phyloP scores from a whole-genome alignment of 352 stramenopile genomes.

The Phytophthora hybrid region DNA sequence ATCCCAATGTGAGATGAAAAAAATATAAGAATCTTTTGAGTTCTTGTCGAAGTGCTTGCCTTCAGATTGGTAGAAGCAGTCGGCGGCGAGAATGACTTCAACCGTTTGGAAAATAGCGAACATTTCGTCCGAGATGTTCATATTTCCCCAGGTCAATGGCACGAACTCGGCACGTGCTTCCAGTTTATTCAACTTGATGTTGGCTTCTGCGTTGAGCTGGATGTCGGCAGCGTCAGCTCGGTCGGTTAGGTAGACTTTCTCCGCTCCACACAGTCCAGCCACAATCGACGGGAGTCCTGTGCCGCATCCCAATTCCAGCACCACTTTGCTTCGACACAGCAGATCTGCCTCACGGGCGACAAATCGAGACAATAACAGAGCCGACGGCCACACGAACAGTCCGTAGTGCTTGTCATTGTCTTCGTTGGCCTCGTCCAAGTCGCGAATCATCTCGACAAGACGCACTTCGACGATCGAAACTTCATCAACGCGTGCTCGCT shows the following conservation, averaged over 20 bases:
- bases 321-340: constrained; percentile 48
- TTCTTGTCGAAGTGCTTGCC: constrained; percentile 30
- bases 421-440: constrained; percentile 48
- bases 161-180: constrained; percentile 45
- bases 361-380: constrained; percentile 60
- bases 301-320: constrained; percentile 74
- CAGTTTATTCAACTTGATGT: constrained; percentile 62
- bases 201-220: constrained; percentile 56
- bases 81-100: constrained; percentile 63
- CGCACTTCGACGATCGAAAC: constrained; percentile 40
- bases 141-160: constrained; percentile 58
- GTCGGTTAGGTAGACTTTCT: constrained; percentile 64
- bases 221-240: constrained; percentile 57
- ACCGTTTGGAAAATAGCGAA: constrained; percentile 43
- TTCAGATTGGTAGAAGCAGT: constrained; percentile 80
- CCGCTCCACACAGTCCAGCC: constrained; percentile 47
- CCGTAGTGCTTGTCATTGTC: constrained; percentile 63
- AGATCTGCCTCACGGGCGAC: constrained; percentile 42
- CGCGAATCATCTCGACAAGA: constrained; percentile 67
- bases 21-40: not conserved
- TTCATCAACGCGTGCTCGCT: constrained; percentile 30
- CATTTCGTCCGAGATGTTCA: constrained; percentile 41
- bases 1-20: not conserved
- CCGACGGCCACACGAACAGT: constrained; percentile 75
- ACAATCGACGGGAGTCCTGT: constrained; percentile 75